phyloP scores from a whole-genome alignment of 257 asterid species.

The Solanum sejunctum region DNA sequence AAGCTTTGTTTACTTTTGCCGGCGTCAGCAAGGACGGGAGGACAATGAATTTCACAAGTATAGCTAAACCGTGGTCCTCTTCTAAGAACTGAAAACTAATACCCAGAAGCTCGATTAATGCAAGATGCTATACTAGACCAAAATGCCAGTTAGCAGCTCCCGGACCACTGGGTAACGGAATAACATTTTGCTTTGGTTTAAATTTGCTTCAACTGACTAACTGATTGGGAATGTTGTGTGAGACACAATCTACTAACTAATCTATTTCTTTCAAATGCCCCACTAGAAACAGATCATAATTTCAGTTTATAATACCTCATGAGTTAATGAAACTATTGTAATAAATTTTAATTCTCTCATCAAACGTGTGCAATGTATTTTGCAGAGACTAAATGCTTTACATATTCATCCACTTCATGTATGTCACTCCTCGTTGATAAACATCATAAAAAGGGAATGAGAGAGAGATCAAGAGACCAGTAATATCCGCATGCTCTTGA shows the following conservation, averaged over 20 bases:
- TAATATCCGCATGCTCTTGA: conserved; percentile 93
- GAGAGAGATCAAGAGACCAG: conserved; percentile 38
- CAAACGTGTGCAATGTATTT: too few relatives aligned
- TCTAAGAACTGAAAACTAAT: background rate
- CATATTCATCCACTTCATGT: background rate
- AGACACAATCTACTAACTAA: background rate
- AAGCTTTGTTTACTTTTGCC: background rate
- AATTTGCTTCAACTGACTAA: background rate
- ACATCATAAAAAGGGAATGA: background rate
- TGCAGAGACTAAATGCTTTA: background rate
- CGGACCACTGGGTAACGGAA: background rate
- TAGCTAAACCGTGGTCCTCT: background rate
- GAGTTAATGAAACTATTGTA: background rate
- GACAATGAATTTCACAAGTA: background rate
- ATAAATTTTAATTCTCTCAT: background rate
- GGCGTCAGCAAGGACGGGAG: background rate
- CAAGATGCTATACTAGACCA: background rate
- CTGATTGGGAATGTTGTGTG: background rate
- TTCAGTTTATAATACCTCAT: background rate
- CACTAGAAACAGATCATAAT: background rate
- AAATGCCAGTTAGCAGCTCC: background rate
- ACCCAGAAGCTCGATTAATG: background rate
- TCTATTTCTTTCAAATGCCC: background rate
- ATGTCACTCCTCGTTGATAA: background rate
- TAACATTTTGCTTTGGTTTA: background rate